A percentile compares a stretch with the other conserved stretches of the same genome.
phyloP scores from a whole-genome alignment of 371 early-diverging fungal genomes.

The Rhizopus arrhizus region DNA sequence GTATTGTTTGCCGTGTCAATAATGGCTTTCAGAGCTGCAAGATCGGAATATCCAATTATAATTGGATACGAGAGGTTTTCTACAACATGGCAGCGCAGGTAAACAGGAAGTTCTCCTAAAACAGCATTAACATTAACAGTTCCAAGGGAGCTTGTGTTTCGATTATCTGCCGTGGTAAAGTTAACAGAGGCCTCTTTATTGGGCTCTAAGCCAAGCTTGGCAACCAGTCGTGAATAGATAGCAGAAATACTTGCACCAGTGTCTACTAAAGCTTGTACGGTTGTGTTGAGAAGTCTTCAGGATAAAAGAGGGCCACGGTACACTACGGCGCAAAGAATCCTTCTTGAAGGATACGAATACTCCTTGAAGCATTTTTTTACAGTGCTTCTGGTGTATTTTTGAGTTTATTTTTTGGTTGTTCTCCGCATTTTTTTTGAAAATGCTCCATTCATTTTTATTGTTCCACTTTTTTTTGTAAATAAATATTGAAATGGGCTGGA shows the following conservation, averaged over 20 bases:
- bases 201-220: neutral
- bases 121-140: neutral
- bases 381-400: too few species aligned
- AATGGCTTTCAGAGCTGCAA: conserved; percentile 1
- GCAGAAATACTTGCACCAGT: conserved; percentile 12
- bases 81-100: conserved; percentile 6
- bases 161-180: conserved; percentile 10
- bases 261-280: neutral
- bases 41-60: conserved; percentile 12
- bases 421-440: too few species aligned
- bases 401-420: too few species aligned
- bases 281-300: neutral
- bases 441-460: too few species aligned
- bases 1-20: conserved; percentile 9
- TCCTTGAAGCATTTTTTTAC: too few species aligned
- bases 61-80: conserved; percentile 1
- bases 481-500: too few species aligned
- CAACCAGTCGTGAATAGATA: neutral
- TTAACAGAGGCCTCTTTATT: neutral
- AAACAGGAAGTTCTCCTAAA: neutral
- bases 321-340: too few species aligned
- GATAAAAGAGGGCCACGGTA: neutral
- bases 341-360: neutral
- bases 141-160: neutral
- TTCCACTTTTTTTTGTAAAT: too few species aligned